Base-by-base conservation (phyloP, 2,329 filamentous ascomycete species). In the Alternaria gansuensis region DNA sequence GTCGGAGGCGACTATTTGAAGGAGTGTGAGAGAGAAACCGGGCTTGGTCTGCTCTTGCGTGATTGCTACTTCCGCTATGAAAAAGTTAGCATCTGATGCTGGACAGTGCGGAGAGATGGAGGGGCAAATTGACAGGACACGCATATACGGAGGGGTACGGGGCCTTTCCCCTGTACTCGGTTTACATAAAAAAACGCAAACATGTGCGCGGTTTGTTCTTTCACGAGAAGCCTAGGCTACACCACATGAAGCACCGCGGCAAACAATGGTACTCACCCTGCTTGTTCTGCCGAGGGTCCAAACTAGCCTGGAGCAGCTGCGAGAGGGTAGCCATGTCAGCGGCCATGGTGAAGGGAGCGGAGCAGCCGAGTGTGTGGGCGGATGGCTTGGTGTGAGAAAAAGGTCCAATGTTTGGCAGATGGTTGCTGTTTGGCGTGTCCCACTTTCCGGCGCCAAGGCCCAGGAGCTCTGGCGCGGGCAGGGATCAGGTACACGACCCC, bases 211-310 rank as follows among this genome's bases (percentile, higher is more conserved):
- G 17, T 17, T 17, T 28, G 41, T 3, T 28, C 41, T 26, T 7
- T 5, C 1, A 51, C 51, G 13, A 11, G 11, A 17, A 9, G 37
- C 28, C 0, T 13, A 29, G 31, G 51, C 29, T 57, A 34, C 50
- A 52, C 46, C 21, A 50, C 37, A 49, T 45, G 21, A 24, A 57
- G 59, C 36, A 59, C 34, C 44, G 56, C 44, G 54, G 53, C 65
- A 58, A 66, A 54, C 61, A 61, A 58, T 59, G 49, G 54, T 63
- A 76, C 82, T 66, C 82, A 94, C 94, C 94, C 89, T 96, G 90
- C 79, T 92, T 93, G 79, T 94, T 92, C 79, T 94, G 88, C 64
- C 86, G 83, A 17, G 92, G 92, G 80, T 97, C 92, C 72, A 98
- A 86, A 72, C 93, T 98, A 72, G 92, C 92, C 79, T 96, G 87